Conservation (phyloP, 352 stramenopile genomes). For the Phytophthora chlamydospora region DNA sequence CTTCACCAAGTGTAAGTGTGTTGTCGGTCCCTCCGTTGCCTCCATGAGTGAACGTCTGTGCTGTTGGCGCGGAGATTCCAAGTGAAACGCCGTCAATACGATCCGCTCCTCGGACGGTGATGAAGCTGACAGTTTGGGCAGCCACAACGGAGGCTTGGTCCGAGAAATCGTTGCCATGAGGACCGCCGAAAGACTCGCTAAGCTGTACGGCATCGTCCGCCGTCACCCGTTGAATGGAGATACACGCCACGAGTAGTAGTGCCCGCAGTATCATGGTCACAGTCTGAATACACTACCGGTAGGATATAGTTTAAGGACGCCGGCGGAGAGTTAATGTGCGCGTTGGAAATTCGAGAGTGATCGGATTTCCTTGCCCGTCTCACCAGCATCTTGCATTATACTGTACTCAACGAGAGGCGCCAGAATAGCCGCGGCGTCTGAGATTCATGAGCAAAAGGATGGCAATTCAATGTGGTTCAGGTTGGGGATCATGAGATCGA, state of each 20-base stretch:
- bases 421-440: neutral
- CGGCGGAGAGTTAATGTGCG: neutral
- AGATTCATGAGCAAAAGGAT: neutral
- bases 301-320: neutral
- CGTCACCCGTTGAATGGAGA: neutral
- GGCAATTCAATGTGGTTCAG: neutral
- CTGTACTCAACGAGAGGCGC: neutral
- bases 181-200: slow-evolving; percentile 26
- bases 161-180: slow-evolving; percentile 29
- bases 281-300: neutral
- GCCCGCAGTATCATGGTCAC: neutral
- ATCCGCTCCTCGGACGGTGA: slow-evolving; percentile 23
- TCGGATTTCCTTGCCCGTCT: slow-evolving; percentile 3
- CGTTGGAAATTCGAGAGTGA: slow-evolving; percentile 11
- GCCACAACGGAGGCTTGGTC: slow-evolving; percentile 23
- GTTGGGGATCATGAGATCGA: slow-evolving; percentile 7
- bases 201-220: slow-evolving; percentile 23
- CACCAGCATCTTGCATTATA: neutral
- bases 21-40: slow-evolving; percentile 22
- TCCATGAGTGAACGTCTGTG: slow-evolving; percentile 28
- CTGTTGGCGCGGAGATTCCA: slow-evolving; percentile 18
- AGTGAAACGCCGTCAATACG: slow-evolving; percentile 25
- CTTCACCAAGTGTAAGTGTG: slow-evolving; percentile 21
- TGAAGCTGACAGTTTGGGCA: slow-evolving; percentile 17
- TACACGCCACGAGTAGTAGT: slow-evolving; percentile 1